Evolutionary conservation across 75 land plant species (phyloP).

Genomic region (Pinus taeda): DNA sequence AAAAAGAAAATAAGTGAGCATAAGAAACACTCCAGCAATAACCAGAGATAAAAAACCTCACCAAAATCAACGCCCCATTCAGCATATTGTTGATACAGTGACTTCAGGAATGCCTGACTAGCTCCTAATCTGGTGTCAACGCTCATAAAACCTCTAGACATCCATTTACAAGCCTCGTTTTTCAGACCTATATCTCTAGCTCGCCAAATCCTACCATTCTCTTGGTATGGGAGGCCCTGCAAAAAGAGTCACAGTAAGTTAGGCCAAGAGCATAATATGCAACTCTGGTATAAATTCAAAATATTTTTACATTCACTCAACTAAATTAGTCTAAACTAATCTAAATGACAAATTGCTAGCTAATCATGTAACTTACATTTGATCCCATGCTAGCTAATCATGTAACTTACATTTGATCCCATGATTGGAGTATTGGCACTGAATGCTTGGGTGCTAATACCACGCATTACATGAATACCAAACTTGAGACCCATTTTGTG

Average conservation of each 20-base stretch:
- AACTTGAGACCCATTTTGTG: conserved; percentile 53
- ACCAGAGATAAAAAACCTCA: conserved; percentile 9
- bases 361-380: not conserved
- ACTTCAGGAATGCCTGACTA: conserved; percentile 80
- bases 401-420: conserved; percentile 25
- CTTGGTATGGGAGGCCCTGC: conserved; percentile 55
- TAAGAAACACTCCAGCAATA: not conserved
- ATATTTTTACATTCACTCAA: not conserved
- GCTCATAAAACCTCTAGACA: conserved; percentile 78
- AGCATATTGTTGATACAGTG: conserved; percentile 86
- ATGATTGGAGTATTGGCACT: conserved; percentile 36
- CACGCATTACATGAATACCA: conserved; percentile 63
- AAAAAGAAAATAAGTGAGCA: not conserved
- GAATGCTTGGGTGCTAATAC: conserved; percentile 49
- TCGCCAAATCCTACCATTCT: conserved; percentile 44
- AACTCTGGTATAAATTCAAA: not conserved
- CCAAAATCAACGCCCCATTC: conserved; percentile 96
- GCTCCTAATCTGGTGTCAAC: conserved; percentile 65
- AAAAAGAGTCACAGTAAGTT: not conserved
- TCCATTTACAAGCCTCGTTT: conserved; percentile 75
- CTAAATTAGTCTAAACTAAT: not conserved
- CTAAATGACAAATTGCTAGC: not conserved
- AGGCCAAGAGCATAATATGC: not conserved
- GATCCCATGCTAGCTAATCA: not conserved
- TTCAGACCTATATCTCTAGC: conserved; percentile 73